A percentile compares a stretch with the other conserved stretches of the same genome.
Evolutionary conservation across 805 yeast species (phyloP).

Genomic region (Jamesozyma piceae): DNA sequence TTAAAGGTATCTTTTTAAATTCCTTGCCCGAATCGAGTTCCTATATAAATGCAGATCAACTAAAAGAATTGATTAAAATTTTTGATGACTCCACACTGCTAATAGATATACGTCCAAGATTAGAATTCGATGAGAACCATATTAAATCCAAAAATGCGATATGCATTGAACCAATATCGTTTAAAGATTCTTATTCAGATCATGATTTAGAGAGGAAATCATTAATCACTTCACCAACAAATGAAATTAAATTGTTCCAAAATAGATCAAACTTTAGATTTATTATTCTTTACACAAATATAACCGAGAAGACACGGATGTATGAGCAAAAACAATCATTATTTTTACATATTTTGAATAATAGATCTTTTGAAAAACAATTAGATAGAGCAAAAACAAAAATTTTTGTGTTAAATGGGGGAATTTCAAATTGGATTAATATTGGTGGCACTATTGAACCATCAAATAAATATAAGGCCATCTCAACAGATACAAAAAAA

Average conservation of each 20-base stretch:
- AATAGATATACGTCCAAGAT: slow-evolving; percentile 60
- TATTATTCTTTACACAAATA: slow-evolving; percentile 45
- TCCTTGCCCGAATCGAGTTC: slow-evolving; percentile 6
- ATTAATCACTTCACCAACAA: slow-evolving; percentile 44
- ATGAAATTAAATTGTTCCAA: slow-evolving; percentile 46
- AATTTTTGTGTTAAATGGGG: slow-evolving; percentile 18
- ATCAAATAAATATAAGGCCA: background rate
- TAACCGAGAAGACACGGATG: slow-evolving; percentile 12
- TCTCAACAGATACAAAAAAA: background rate
- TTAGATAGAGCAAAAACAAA: slow-evolving; percentile 9
- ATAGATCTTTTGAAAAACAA: slow-evolving; percentile 25
- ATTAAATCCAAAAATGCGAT: slow-evolving; percentile 49
- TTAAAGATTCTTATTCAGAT: slow-evolving; percentile 44
- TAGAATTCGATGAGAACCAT: slow-evolving; percentile 54
- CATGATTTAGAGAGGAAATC: slow-evolving; percentile 59
- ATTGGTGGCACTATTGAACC: slow-evolving; percentile 8
- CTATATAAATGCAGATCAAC: slow-evolving; percentile 6
- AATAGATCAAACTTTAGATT: slow-evolving; percentile 48
- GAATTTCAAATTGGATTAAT: slow-evolving; percentile 20
- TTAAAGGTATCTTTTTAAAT: slow-evolving; percentile 1
- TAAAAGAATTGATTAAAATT: slow-evolving; percentile 11
- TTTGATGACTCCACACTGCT: slow-evolving; percentile 35
- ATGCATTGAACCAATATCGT: slow-evolving; percentile 66
- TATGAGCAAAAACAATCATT: slow-evolving; percentile 16
- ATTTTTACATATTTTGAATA: slow-evolving; percentile 18